Percentiles rank a stretch among this genome's conserved stretches.
phyloP scores from a whole-genome alignment of 768 basidiomycete species.

The Stropharia rugosoannulata region DNA sequence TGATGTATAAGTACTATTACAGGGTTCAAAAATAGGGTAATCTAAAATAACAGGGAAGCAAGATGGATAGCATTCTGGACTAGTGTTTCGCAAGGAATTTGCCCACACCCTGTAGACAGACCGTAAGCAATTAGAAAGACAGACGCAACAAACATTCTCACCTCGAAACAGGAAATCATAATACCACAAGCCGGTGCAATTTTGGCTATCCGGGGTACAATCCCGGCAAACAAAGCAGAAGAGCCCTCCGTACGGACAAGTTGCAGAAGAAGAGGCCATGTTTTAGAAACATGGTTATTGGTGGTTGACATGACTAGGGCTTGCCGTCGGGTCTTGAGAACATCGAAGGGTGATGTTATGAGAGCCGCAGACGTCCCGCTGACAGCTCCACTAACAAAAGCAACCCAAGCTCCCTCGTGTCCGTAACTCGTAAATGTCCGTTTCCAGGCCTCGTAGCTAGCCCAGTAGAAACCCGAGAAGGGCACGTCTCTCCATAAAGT shows the following conservation, averaged over 20 bases:
- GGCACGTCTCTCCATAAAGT: slow-evolving; percentile 98
- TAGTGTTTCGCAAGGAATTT: slow-evolving; percentile 41
- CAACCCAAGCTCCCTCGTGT: slow-evolving; percentile 58
- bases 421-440: slow-evolving; percentile 51
- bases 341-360: slow-evolving; percentile 93
- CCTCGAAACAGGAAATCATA: slow-evolving; percentile 98
- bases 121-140: slow-evolving; percentile 3
- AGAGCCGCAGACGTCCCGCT: slow-evolving; percentile 87
- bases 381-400: slow-evolving; percentile 88
- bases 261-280: slow-evolving; percentile 62
- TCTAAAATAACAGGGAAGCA: slow-evolving; percentile 11
- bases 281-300: slow-evolving; percentile 40
- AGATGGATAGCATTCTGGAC: not conserved
- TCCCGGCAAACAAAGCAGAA: slow-evolving; percentile 78
- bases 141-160: slow-evolving; percentile 26
- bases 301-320: slow-evolving; percentile 69
- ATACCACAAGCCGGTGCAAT: slow-evolving; percentile 98
- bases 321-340: slow-evolving; percentile 93
- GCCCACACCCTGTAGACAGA: slow-evolving; percentile 53
- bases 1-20: slow-evolving; percentile 28
- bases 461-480: slow-evolving; percentile 97
- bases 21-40: slow-evolving; percentile 16
- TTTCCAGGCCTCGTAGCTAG: slow-evolving; percentile 88
- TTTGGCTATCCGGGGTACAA: slow-evolving; percentile 87
- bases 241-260: slow-evolving; percentile 80